Base-by-base conservation (phyloP, 441 rosid genomes). In the Hura crepitans region DNA sequence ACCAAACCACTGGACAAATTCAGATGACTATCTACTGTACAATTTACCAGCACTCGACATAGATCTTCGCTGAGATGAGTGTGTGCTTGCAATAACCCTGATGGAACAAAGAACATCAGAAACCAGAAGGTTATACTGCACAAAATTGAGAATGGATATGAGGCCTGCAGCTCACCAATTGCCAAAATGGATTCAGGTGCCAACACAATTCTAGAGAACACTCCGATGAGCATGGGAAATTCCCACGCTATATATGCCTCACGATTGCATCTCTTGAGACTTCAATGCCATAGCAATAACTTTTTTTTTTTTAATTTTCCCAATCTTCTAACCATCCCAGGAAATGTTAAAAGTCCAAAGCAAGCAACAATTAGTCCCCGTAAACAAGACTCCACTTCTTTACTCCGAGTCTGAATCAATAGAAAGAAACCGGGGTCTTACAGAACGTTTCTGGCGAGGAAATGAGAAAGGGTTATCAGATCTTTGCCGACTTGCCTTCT, bases 371-470 rank as follows among this genome's bases (percentile, higher is more conserved):
- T 46, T n/a, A 33, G 15, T 42, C 70, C 35, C 68, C 39, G 61
- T 27, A 66, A 50, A 56, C 33, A 23, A 66, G 37, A 27, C 42
- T 43, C 76, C 60, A 67, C 43, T 65, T 37, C 62, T 73, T 82
- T 85, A 92, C 66, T 88, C 96, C 2, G 97, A 81, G 75, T 92
- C 97, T 6, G 91, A 85, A 78, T 89, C 96, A 68, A 91, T 91
- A 65, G 97, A 93, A 69, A 93, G 85, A 78, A 84, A 66, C 70
- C 96, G 86, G 25, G 80, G 93, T 76, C 94, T 85, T 63, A 86
- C 96, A 49, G 99, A 87, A 62, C 99, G 98, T 83, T 91, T 92
- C 84, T 82, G 90, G 27, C 90, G 91, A 57, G 96, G 97, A 78
- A 91, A 84, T 66, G 85, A 77, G 83, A 91, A 86, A 20, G 92